These are phyloP conservation scores for Micractinium conductrix DNA, from an alignment of 139 green algal species.

Conservation along the genomic window DNA sequence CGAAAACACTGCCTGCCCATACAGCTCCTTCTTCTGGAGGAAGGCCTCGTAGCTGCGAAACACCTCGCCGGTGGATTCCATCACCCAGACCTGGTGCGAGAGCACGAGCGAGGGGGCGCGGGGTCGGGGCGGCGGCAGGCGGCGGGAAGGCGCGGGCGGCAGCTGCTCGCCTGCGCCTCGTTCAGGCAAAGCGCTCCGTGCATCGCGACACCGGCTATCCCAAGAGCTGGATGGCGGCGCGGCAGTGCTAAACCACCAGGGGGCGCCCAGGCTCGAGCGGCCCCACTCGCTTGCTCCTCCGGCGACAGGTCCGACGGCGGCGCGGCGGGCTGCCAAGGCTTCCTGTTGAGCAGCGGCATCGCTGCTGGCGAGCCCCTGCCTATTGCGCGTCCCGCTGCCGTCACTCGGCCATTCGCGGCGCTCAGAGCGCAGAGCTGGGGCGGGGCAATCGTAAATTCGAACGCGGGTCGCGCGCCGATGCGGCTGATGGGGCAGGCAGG, in stretches of 20 bases:
- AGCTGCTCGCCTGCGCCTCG: too few relatives aligned
- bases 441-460: too few relatives aligned
- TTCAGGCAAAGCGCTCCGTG: too few relatives aligned
- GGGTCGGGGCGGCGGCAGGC: too few relatives aligned
- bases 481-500: too few relatives aligned
- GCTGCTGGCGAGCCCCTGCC: too few relatives aligned
- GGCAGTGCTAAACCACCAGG: background rate
- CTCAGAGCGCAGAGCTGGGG: too few relatives aligned
- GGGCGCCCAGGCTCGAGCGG: background rate
- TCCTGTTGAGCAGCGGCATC: constrained; percentile 17
- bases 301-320: background rate
- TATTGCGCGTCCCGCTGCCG: too few relatives aligned
- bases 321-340: background rate
- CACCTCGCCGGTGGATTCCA: constrained; percentile 26
- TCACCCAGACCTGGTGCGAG: constrained; percentile 12
- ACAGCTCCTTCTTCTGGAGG: constrained; percentile 19
- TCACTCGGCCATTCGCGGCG: too few relatives aligned
- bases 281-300: background rate
- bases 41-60: constrained; percentile 30
- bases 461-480: too few relatives aligned
- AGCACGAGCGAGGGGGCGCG: background rate
- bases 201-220: background rate
- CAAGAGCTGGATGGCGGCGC: background rate
- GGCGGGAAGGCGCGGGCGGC: background rate
- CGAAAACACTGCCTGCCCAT: constrained; percentile 18